A percentile compares a stretch with the other conserved stretches of the same genome.
Evolutionary conservation across 2,329 filamentous ascomycete genomes (phyloP).

Genomic region (Geosmithia putterillii): DNA sequence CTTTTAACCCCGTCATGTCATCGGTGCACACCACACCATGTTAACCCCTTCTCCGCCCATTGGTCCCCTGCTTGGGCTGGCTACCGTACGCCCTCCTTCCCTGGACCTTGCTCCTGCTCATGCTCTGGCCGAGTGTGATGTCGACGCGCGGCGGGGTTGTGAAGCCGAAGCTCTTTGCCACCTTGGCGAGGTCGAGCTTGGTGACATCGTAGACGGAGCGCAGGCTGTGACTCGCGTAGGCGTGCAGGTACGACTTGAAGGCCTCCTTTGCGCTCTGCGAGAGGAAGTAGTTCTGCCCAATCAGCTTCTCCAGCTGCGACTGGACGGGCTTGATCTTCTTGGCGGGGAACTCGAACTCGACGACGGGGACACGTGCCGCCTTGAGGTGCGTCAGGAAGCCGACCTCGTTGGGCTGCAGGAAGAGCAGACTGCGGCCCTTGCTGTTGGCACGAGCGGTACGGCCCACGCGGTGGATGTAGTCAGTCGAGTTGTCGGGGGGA

Average conservation of each 20-base stretch:
- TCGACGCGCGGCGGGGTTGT: slow-evolving; percentile 69
- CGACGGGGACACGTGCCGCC: slow-evolving; percentile 80
- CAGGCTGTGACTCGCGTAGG: slow-evolving; percentile 66
- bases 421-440: slow-evolving; percentile 83
- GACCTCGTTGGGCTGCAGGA: slow-evolving; percentile 76
- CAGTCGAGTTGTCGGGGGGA: slow-evolving; percentile 77
- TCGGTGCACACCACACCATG: background rate
- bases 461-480: slow-evolving; percentile 93
- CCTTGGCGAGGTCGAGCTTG: slow-evolving; percentile 71
- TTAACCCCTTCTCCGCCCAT: background rate
- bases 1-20: no score
- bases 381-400: slow-evolving; percentile 89
- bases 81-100: slow-evolving; percentile 63
- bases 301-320: slow-evolving; percentile 85
- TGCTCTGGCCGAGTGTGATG: slow-evolving; percentile 68
- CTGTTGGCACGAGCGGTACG: slow-evolving; percentile 76
- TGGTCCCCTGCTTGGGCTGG: slow-evolving; percentile 51
- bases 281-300: slow-evolving; percentile 91
- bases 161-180: slow-evolving; percentile 78
- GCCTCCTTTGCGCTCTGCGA: slow-evolving; percentile 74
- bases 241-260: slow-evolving; percentile 85
- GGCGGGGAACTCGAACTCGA: slow-evolving; percentile 89
- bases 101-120: slow-evolving; percentile 56
- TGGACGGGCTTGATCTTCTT: slow-evolving; percentile 89
- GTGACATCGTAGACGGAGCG: slow-evolving; percentile 61